Base-by-base conservation (phyloP, 208 protist genomes). In the Leishmania amazonensis region DNA sequence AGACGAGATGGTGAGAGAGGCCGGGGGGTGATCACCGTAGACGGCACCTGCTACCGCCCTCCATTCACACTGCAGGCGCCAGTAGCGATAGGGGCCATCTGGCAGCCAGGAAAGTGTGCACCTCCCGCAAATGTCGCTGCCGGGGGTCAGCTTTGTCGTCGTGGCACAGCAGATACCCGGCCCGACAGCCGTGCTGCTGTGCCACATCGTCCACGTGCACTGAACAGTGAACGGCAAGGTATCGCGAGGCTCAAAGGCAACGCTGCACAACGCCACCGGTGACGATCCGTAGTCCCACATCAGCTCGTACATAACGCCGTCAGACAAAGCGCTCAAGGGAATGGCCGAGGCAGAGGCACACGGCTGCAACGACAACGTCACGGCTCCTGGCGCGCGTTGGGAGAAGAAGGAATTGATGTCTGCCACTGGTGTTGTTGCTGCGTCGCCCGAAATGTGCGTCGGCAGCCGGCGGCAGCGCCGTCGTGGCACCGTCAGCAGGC, bases 271-370 rank as follows among this genome's bases (percentile, higher is more conserved):
- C 19, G 76, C 60, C 21, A 76, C 47, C 51, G 80, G 35, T 4
- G 78, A 45, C 11, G 80, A 62, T 5, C 83, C 83, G 51, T 83
- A 86, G 65, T 86, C 83, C 83, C 83, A 86, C n/a, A 82, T 54
- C 0, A 86, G 83, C 67, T 86, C 83, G 58, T 86, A 86, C n/a
- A 45, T 47, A 31, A 38, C 42, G 13, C 70, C 13, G 53, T 17
- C 71, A 42, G 15, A 15, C 6, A 24, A 35, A 4, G 40, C 0
- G 28, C 31, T 24, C 19, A 19, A 8, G 19, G 19, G 42, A 2
- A 9, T 24, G 13, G n/a, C 21, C 7, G 62, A 21, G 11, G 57
- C 51, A 8, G 47, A 42, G 9, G 49, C 40, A 65, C 62, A 71
- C 42, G 45, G 19, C 31, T 57, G 31, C 62, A 85, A 45, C 53